phyloP scores from a whole-genome alignment of 1,284 basidiomycete species.

The Trametes polyzona region DNA sequence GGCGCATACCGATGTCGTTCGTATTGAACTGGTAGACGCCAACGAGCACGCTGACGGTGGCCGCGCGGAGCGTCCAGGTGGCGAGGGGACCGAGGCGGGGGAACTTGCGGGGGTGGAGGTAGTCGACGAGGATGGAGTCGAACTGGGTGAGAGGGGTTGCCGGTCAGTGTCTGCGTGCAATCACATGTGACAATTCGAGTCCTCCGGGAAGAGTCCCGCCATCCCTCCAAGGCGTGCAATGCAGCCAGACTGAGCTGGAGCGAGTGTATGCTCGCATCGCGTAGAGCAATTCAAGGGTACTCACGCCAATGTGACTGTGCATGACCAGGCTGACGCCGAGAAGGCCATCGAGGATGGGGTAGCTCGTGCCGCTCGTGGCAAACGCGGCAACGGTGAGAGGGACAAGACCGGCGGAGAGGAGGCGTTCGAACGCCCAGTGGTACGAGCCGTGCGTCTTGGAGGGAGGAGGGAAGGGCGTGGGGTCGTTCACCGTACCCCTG shows the following conservation, averaged over 20 bases:
- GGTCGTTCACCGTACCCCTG: conserved; percentile 95
- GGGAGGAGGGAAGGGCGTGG: conserved; percentile 85
- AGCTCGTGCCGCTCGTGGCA: conserved; percentile 67
- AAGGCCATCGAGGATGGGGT: conserved; percentile 88
- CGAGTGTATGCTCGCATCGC: too few species aligned
- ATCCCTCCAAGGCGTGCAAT: too few species aligned
- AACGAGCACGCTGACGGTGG: conserved; percentile 85
- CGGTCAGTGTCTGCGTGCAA: conserved; percentile 6
- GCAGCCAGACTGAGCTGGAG: too few species aligned
- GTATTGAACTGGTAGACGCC: conserved; percentile 98
- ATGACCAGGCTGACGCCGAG: conserved; percentile 88
- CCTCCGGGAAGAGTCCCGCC: background rate
- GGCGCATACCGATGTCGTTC: conserved; percentile 85
- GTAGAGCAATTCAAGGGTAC: conserved; percentile 32
- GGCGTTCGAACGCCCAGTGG: conserved; percentile 98
- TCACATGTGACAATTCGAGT: conserved; percentile 13
- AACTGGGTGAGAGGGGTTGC: conserved; percentile 59
- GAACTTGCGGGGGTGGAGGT: conserved; percentile 94
- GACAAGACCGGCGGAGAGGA: conserved; percentile 85
- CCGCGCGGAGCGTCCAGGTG: conserved; percentile 78
- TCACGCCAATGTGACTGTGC: conserved; percentile 93
- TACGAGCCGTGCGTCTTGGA: conserved; percentile 88
- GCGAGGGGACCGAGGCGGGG: conserved; percentile 71
- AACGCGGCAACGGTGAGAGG: conserved; percentile 87
- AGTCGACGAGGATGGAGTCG: conserved; percentile 81